A percentile compares a stretch with the other conserved stretches of the same genome.
phyloP scores from a whole-genome alignment of 331 rosid genomes.

The Ulmus americana region DNA sequence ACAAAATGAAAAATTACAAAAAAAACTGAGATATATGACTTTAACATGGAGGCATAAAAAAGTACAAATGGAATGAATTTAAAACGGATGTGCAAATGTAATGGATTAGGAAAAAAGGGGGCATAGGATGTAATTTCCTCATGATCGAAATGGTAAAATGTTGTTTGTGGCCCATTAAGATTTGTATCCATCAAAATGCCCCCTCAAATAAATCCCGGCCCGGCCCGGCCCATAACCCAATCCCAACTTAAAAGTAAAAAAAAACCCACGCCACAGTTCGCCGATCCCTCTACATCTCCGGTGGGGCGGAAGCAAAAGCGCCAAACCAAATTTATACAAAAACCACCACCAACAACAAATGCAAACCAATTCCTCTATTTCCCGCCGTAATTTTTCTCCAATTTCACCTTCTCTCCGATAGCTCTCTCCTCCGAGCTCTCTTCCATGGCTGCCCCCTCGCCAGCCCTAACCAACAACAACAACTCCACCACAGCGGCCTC shows the following conservation, averaged over 20 bases:
- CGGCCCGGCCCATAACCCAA: background rate
- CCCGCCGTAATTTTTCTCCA: background rate
- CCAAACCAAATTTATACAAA: background rate
- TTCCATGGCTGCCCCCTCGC: constrained; percentile 60
- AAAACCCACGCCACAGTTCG: too few species aligned
- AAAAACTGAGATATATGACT: too few species aligned
- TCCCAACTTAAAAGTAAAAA: background rate
- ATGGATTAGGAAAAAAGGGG: too few species aligned
- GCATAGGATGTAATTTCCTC: too few species aligned
- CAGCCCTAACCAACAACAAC: constrained; percentile 32
- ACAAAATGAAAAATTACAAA: too few species aligned
- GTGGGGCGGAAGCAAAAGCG: background rate
- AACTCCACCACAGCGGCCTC: constrained; percentile 12
- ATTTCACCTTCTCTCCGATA: background rate
- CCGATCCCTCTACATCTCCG: constrained; percentile 1
- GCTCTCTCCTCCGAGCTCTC: background rate
- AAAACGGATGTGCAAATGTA: too few species aligned
- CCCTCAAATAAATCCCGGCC: background rate
- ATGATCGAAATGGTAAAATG: too few species aligned
- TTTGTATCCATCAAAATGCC: too few species aligned
- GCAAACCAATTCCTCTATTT: background rate
- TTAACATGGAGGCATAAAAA: too few species aligned
- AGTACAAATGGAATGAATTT: too few species aligned
- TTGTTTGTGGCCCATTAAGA: too few species aligned
- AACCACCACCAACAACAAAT: background rate